Base-by-base conservation (phyloP, 2,329 filamentous ascomycete genomes). In the Fusarium circinatum region DNA sequence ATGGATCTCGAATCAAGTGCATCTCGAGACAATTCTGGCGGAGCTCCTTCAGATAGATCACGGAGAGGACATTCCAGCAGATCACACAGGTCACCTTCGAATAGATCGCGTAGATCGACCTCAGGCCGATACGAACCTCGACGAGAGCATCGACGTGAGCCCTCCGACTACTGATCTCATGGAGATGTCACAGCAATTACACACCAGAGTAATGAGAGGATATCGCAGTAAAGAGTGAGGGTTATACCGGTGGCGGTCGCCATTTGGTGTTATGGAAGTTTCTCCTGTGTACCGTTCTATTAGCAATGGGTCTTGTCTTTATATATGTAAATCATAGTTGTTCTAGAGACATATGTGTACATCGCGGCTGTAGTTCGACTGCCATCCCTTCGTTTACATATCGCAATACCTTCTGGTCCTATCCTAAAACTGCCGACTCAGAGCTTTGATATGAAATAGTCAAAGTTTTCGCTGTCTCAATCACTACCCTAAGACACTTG, bases 331-430 rank as follows among this genome's bases (percentile, higher is more conserved):
- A 1, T 15, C 8, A 38, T 8, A 10, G 13, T 6, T 52, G 3
- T 5, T 10, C 3, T 28, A 22, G 24, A 55, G 34, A 18, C n/a
- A 18, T 8, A n/a, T 14, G 8, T 55, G 6, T 55, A 18, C 11
- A 4, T n/a, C 6, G 10, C 7, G 1, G 14, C 1, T 10, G 11
- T 9, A 14, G 4, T 7, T 28, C 28, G 20, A n/a, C 34, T 14
- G 20, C 12, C 11, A 7, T 6, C n/a, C 3, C 26, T 28, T 10
- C 6, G 10, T 30, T 52, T 12, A 8, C 9, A 7, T 8, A 52
- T 15, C 17, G 30, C 7, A 5, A 14, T 32, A 32, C 28, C 6
- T 8, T 51, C 5, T 24, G n/a, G 47, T 12, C 11, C 8, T 20
- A 6, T 6, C 17, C 12, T 14, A 8, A 18, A 3, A 24, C 14